A percentile compares a stretch with the other conserved stretches of the same genome.
Evolutionary conservation across 2,329 filamentous ascomycete genomes (phyloP).

Genomic region (Diaporthe sp.): DNA sequence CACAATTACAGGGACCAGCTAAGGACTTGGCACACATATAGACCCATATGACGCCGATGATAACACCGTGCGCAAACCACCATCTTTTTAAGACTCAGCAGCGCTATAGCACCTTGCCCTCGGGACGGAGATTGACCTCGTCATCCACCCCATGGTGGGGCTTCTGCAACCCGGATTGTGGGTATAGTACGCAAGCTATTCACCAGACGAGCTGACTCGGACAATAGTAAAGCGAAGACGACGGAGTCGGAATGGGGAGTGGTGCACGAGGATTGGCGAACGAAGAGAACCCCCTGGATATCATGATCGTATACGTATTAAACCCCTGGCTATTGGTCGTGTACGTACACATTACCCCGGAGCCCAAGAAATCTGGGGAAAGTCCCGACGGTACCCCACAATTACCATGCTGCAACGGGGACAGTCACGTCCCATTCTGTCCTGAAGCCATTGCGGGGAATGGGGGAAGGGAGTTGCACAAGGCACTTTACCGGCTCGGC

Average conservation of each 20-base stretch:
- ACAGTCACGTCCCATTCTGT: background rate
- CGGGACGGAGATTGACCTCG: background rate
- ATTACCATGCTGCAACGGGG: background rate
- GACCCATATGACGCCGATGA: background rate
- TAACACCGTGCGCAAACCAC: slow-evolving; percentile 11
- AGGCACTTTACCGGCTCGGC: slow-evolving; percentile 17
- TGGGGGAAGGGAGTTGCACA: background rate
- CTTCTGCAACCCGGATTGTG: background rate
- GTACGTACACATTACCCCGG: background rate
- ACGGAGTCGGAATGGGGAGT: too few relatives aligned
- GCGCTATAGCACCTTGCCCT: background rate
- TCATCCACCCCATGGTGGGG: background rate
- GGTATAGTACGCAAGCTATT: slow-evolving; percentile 1
- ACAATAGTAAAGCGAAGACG: background rate
- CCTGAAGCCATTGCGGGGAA: background rate
- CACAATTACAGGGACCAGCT: background rate
- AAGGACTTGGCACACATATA: background rate
- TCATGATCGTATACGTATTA: background rate
- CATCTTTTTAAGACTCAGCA: background rate
- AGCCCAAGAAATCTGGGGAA: slow-evolving; percentile 1
- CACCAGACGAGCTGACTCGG: background rate
- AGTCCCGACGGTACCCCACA: background rate
- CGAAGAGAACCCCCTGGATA: background rate
- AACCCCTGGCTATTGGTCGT: background rate
- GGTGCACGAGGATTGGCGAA: background rate